Percentiles rank a stretch among this genome's conserved stretches.
Evolutionary conservation across 306 rosid species (phyloP).

Genomic region (Inga oerstediana): DNA sequence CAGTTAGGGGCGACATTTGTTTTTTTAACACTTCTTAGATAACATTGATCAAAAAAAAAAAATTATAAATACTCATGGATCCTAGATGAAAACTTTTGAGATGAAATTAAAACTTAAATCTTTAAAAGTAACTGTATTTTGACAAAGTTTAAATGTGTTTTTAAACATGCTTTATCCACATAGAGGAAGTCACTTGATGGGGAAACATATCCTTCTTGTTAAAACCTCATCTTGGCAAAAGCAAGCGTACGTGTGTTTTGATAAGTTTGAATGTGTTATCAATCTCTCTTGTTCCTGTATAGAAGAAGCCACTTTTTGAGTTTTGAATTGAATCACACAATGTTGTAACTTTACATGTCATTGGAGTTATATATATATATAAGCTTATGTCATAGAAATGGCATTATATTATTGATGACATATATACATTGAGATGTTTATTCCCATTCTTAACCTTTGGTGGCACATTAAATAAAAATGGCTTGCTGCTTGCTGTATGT

Average conservation of each 20-base stretch:
- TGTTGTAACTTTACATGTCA: neutral
- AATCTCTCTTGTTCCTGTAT: neutral
- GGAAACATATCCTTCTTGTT: neutral
- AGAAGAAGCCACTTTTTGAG: neutral
- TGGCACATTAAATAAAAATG: constrained; percentile 2
- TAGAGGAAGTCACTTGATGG: neutral
- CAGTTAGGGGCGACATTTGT: no score
- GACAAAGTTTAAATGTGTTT: neutral
- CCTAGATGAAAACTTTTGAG: no score
- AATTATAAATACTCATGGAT: no score
- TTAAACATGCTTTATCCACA: neutral
- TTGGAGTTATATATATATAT: neutral
- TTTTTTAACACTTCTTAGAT: no score
- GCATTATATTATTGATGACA: neutral
- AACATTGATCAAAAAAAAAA: no score
- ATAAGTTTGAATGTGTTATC: neutral
- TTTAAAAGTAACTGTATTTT: neutral
- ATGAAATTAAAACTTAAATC: no score
- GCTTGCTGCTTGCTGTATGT: neutral
- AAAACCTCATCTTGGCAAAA: neutral
- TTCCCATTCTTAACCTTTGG: neutral
- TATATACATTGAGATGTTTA: neutral
- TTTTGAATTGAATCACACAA: neutral
- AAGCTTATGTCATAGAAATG: neutral
- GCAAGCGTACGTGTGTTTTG: neutral